phyloP scores from a whole-genome alignment of 108 stramenopile genomes.

The Cyclostephanos invisitatus region DNA sequence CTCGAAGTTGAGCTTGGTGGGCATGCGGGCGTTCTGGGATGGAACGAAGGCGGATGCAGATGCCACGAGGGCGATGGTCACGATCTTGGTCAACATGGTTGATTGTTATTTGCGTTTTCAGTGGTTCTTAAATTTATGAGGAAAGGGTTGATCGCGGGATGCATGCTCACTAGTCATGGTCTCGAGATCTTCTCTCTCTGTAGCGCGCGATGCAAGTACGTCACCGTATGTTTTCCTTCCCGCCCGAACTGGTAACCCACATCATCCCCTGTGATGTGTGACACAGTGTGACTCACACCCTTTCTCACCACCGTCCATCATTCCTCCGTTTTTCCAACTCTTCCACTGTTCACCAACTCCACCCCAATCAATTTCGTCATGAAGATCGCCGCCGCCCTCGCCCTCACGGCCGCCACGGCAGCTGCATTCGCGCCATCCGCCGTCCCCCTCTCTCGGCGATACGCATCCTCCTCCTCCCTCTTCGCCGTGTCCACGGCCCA shows the following conservation, averaged over 20 bases:
- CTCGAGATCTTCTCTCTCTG: no score
- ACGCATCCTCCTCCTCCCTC: slow-evolving; percentile 27
- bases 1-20: slow-evolving; percentile 54
- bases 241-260: neutral
- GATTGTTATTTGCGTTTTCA: neutral
- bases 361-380: slow-evolving; percentile 15
- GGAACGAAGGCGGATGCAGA: slow-evolving; percentile 53
- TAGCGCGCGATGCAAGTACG: no score
- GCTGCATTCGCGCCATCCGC: slow-evolving; percentile 44
- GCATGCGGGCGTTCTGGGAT: slow-evolving; percentile 40
- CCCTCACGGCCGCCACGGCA: slow-evolving; percentile 47
- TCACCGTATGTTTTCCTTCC: no score
- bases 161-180: no score
- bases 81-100: slow-evolving; percentile 32
- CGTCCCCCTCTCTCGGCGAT: slow-evolving; percentile 16
- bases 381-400: slow-evolving; percentile 46
- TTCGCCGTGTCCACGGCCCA: slow-evolving; percentile 50
- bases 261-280: no score
- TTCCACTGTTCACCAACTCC: neutral
- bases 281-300: neutral
- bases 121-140: neutral
- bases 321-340: neutral
- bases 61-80: slow-evolving; percentile 50
- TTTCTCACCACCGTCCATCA: neutral
- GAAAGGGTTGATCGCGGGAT: neutral